Conservation (phyloP, 2,329 filamentous ascomycete genomes). For the Drechslerella stenobrocha region DNA sequence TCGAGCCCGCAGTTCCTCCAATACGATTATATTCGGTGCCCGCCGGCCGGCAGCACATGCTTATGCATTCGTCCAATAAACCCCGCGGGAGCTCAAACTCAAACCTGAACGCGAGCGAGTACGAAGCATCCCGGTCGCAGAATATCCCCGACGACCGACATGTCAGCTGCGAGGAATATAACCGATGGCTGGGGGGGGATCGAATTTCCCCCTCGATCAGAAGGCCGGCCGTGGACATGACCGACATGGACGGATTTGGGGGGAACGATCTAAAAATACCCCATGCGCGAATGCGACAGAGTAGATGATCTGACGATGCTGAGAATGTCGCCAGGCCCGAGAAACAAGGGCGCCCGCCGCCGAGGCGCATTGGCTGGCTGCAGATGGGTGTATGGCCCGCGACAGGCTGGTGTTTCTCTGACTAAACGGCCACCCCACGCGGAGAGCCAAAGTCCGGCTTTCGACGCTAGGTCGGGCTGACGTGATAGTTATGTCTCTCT, state of each 20-base stretch:
- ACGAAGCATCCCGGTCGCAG: too few relatives aligned
- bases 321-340: not conserved
- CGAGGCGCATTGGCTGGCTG: not conserved
- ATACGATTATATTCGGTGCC: too few relatives aligned
- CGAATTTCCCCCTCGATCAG: not conserved
- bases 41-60: too few relatives aligned
- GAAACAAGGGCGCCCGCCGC: not conserved
- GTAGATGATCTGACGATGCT: constrained; percentile 4
- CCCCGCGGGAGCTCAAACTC: too few relatives aligned
- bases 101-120: too few relatives aligned
- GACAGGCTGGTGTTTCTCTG: constrained; percentile 1
- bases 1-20: too few relatives aligned
- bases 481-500: not conserved
- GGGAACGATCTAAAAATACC: not conserved
- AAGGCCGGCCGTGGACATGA: not conserved
- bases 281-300: not conserved
- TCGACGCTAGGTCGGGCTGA: too few relatives aligned
- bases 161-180: too few relatives aligned
- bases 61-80: too few relatives aligned
- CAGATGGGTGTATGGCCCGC: not conserved
- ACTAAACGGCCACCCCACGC: constrained; percentile 8
- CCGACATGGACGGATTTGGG: too few relatives aligned
- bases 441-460: not conserved
- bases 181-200: not conserved
- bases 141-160: not conserved